These are phyloP conservation scores for Malus domestica DNA, from an alignment of 306 rosid genomes.

Conservation along the genomic window DNA sequence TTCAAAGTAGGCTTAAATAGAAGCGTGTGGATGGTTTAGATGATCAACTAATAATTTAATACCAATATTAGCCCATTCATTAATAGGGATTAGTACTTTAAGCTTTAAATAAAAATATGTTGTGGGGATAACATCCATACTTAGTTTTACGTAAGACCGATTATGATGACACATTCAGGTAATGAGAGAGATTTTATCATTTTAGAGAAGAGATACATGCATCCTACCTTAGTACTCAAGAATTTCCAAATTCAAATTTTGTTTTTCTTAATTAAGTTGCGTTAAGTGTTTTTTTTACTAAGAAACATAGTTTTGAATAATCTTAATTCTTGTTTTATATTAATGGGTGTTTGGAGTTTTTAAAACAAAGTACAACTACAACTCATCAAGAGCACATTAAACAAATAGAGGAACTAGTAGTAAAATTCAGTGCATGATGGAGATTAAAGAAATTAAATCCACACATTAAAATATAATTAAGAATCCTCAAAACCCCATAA, in stretches of 20 bases:
- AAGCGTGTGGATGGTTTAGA: too few species aligned
- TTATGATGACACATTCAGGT: too few species aligned
- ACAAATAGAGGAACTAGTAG: neutral
- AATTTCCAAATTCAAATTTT: neutral
- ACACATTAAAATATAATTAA: neutral
- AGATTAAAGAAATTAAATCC: neutral
- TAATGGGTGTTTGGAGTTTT: conserved; percentile 17
- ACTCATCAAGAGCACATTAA: conserved; percentile 12
- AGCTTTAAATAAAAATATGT: neutral
- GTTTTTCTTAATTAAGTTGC: too few species aligned
- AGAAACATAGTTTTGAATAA: too few species aligned
- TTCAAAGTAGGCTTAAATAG: neutral
- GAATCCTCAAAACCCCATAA: neutral
- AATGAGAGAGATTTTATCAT: neutral
- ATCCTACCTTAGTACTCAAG: neutral
- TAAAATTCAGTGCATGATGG: conserved; percentile 10
- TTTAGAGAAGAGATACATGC: neutral
- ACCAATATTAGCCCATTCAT: too few species aligned
- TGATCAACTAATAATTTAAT: too few species aligned
- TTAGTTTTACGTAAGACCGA: neutral
- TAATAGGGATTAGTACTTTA: neutral
- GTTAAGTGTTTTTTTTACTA: too few species aligned
- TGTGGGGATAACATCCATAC: neutral
- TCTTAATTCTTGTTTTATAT: neutral
- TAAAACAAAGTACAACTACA: conserved; percentile 30